Percentiles rank a stretch among this genome's conserved stretches.
These are phyloP conservation scores for Tripterygium wilfordii DNA, from an alignment of 177 flowering plant genomes.

Conservation along the genomic window DNA sequence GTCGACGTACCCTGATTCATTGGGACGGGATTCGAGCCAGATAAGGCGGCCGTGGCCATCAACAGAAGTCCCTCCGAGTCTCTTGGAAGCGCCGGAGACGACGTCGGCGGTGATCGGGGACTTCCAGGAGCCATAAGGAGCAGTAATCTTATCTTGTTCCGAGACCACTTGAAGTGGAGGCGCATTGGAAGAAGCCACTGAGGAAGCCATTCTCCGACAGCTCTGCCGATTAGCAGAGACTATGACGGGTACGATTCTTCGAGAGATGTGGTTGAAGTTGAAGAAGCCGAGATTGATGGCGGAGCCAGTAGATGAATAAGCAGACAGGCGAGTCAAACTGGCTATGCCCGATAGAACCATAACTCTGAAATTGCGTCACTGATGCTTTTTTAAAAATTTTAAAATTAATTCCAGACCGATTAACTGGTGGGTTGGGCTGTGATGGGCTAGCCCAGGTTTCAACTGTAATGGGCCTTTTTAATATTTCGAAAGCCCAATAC, in stretches of 20 bases:
- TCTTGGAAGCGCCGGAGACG: slow-evolving; percentile 73
- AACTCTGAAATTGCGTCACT: too few relatives aligned
- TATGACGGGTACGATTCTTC: not conserved
- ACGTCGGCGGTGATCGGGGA: slow-evolving; percentile 89
- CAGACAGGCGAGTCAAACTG: slow-evolving; percentile 9
- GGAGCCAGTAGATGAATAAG: not conserved
- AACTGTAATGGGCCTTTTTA: too few relatives aligned
- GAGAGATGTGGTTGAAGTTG: not conserved
- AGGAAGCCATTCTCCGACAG: slow-evolving; percentile 20
- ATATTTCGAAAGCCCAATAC: too few relatives aligned
- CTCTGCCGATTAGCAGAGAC: not conserved
- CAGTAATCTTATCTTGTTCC: slow-evolving; percentile 32
- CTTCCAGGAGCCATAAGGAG: slow-evolving; percentile 93
- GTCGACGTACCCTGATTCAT: slow-evolving; percentile 73
- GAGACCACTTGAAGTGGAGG: too few relatives aligned
- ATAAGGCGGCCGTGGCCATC: slow-evolving; percentile 59
- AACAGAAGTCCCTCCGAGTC: slow-evolving; percentile 66
- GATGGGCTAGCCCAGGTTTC: too few relatives aligned
- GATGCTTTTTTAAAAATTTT: too few relatives aligned
- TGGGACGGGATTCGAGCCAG: slow-evolving; percentile 86
- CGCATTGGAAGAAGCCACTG: not conserved
- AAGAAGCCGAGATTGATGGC: not conserved
- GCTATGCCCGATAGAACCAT: slow-evolving; percentile 9
- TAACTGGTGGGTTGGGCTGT: too few relatives aligned
- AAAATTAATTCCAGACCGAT: too few relatives aligned